phyloP scores from a whole-genome alignment of 2,329 filamentous ascomycete genomes.

The Ceratocystis diversiconidia region DNA sequence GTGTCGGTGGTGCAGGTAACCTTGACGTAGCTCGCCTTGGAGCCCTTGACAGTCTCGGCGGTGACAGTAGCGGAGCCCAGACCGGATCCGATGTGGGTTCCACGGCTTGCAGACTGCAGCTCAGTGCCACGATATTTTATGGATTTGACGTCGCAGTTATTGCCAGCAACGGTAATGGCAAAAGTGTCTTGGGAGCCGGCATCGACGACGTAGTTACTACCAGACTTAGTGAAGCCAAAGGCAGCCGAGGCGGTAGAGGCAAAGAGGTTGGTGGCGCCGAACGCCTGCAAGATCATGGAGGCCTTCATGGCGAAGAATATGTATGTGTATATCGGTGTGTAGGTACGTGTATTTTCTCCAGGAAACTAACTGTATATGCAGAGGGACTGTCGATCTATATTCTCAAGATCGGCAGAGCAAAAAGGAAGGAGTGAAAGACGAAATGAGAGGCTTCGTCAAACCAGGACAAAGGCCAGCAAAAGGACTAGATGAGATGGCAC shows the following conservation, averaged over 20 bases:
- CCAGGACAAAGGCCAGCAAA: conserved; percentile 10
- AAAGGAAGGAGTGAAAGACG: conserved; percentile 8
- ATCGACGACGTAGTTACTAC: conserved; percentile 33
- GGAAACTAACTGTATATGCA: neutral
- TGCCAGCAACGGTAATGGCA: conserved; percentile 36
- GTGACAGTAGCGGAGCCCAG: conserved; percentile 44
- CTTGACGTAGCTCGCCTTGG: conserved; percentile 37
- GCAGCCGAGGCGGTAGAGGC: conserved; percentile 26
- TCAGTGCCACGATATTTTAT: conserved; percentile 46
- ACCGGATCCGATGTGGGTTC: conserved; percentile 45
- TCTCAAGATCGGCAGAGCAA: neutral
- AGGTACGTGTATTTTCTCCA: conserved; percentile 6
- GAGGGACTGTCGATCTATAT: neutral
- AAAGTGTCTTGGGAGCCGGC: conserved; percentile 35
- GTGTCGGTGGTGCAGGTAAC: conserved; percentile 45
- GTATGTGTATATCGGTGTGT: too few relatives aligned
- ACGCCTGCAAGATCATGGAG: conserved; percentile 6
- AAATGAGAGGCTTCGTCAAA: conserved; percentile 16
- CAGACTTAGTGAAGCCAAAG: conserved; percentile 30
- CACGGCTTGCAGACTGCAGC: conserved; percentile 38
- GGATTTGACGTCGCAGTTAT: conserved; percentile 49
- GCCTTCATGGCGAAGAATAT: conserved; percentile 11
- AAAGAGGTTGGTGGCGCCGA: conserved; percentile 16
- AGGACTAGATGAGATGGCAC: neutral
- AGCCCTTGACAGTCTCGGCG: conserved; percentile 27